Percentiles rank a stretch among this genome's conserved stretches.
Conservation (phyloP, 768 basidiomycete species). For the Rhodotorula taiwanensis region DNA sequence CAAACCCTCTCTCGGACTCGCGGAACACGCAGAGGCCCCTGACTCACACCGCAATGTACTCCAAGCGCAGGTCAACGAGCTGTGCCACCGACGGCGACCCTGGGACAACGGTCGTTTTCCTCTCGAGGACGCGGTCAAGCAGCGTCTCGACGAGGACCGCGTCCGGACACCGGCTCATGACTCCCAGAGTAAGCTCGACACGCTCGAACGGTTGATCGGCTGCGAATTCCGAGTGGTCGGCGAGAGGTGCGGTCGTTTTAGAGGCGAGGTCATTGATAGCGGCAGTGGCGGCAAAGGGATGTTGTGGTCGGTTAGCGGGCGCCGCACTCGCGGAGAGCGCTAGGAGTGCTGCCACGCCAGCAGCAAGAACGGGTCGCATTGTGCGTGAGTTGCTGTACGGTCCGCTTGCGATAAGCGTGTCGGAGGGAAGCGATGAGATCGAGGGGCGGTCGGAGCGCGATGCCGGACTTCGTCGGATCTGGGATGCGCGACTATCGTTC, state of each 20-base stretch:
- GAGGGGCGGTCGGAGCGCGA: no score
- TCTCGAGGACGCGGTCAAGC: constrained; percentile 62
- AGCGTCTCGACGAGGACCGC: constrained; percentile 71
- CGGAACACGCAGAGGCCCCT: no score
- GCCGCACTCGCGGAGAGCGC: not conserved
- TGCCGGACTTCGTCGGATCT: no score
- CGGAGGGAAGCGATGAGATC: no score
- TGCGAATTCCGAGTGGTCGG: no score
- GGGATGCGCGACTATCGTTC: no score
- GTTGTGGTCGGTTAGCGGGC: not conserved
- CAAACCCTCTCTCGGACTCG: no score
- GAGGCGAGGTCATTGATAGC: not conserved
- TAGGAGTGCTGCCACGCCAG: no score
- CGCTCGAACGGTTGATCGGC: not conserved
- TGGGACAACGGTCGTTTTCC: no score
- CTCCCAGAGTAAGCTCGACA: constrained; percentile 55
- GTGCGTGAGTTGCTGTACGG: no score
- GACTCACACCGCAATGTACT: constrained; percentile 68
- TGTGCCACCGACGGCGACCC: constrained; percentile 45
- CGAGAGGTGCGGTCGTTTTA: not conserved
- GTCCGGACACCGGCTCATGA: constrained; percentile 73
- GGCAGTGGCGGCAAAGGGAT: not conserved
- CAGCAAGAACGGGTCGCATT: no score
- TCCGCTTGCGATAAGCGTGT: no score
- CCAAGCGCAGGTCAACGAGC: constrained; percentile 62